Evolutionary conservation across 169 alveolate genomes (phyloP), one percentile per base, ranked within the genome.

Genomic region (Babesia gibsoni): DNA sequence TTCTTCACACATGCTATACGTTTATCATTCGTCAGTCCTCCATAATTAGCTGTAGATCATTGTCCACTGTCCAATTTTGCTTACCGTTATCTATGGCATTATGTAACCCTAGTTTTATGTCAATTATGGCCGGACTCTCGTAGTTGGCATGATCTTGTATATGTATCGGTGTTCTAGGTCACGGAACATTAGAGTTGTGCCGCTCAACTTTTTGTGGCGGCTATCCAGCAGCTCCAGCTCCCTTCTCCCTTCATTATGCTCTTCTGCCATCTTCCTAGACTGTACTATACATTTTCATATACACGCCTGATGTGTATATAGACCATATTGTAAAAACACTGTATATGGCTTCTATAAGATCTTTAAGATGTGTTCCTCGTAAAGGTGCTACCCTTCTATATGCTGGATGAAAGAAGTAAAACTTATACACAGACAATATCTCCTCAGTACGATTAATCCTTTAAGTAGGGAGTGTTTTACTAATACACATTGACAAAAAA

Each of bases 171-270:
- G 39, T 0, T 36, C 77, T 32, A 20, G 16, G 52, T 77, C 86
- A 20, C 74, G 36, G 33, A 77, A 68, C 54, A 77, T 67, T n/a
- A 77, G 61, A 43, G 86, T 54, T n/a, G 86, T 67, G 32, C 86
- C 86, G 64, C 86, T 77, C 16, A 77, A 74, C 65, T 77, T 77
- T 52, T 63, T 61, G 36, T 77, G 77, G 20, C 52, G 27, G 30
- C 52, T 46, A 27, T 73, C 74, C 3, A 77, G 32, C 16, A 49
- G 69, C 52, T 77, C 75, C 1, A 77, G 63, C 39, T 41, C 50
- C n/a, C 30, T 56, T 22, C 58, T 8, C 25, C 46, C 50, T 16
- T 20, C 4, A 18, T 18, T 36, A 33, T 58, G 52, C 41, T 39
- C 23, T 12, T n/a, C 30, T 41, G 37, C 37, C 53, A 25, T 36